Conservation (phyloP, 805 yeast genomes). For the Zygosaccharomyces siamensis region DNA sequence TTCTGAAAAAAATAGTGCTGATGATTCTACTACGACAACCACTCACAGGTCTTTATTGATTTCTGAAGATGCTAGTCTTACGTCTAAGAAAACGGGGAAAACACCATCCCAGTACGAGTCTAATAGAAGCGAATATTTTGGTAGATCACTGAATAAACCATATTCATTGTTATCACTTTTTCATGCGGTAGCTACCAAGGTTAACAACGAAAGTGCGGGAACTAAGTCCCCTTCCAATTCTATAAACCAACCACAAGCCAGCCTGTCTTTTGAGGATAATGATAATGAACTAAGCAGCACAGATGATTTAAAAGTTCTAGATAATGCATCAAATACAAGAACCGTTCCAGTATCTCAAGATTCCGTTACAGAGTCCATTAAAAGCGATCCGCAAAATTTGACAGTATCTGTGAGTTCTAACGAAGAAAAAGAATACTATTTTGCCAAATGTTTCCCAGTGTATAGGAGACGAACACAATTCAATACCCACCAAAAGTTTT, state of each 20-base stretch:
- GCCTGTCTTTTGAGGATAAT: background rate
- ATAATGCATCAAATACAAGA: constrained; percentile 24
- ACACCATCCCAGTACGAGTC: background rate
- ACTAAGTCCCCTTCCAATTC: background rate
- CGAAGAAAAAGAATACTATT: constrained; percentile 55
- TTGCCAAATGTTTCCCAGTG: constrained; percentile 77
- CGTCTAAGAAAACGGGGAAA: background rate
- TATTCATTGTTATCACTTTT: constrained; percentile 34
- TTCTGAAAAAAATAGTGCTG: background rate
- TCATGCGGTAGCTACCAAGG: constrained; percentile 30
- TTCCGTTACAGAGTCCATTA: constrained; percentile 7
- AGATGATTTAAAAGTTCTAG: constrained; percentile 14
- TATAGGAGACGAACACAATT: constrained; percentile 59
- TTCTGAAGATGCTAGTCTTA: background rate
- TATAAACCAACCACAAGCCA: background rate
- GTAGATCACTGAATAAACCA: constrained; percentile 16
- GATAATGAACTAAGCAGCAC: background rate
- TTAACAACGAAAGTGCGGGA: constrained; percentile 7
- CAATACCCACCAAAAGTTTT: constrained; percentile 48
- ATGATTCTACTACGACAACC: constrained; percentile 2
- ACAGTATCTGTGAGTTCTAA: constrained; percentile 36
- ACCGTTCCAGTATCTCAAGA: constrained; percentile 22
- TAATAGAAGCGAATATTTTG: background rate
- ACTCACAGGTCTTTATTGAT: background rate
- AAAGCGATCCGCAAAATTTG: constrained; percentile 6